These are phyloP conservation scores for Quercus mongolica DNA, from an alignment of 306 rosid species.

Conservation along the genomic window DNA sequence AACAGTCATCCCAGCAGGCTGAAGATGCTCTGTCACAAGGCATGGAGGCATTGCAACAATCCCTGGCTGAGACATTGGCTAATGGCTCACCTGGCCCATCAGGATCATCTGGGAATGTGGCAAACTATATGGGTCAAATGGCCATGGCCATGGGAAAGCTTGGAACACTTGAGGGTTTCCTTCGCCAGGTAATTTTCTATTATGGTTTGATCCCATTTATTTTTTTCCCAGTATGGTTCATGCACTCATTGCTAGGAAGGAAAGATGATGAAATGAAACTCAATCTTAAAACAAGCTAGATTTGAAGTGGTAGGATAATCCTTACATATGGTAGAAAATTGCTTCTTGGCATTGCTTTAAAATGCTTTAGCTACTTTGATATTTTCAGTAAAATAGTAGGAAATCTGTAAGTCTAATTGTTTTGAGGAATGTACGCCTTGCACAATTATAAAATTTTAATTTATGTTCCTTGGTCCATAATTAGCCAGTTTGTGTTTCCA, in stretches of 20 bases:
- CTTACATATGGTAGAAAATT: background rate
- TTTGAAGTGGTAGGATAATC: background rate
- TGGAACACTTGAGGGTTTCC: constrained; percentile 93
- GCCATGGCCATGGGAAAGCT: constrained; percentile 99
- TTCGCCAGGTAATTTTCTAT: constrained; percentile 63
- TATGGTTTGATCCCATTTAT: background rate
- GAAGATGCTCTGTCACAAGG: constrained; percentile 97
- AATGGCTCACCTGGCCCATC: constrained; percentile 70
- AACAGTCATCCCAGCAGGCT: constrained; percentile 93
- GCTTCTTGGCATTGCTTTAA: background rate
- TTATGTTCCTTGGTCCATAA: background rate
- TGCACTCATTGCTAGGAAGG: background rate
- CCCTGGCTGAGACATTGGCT: constrained; percentile 87
- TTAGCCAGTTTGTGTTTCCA: background rate
- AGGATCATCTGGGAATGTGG: constrained; percentile 80
- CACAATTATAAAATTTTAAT: background rate
- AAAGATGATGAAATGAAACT: background rate
- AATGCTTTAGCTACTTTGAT: too few relatives aligned
- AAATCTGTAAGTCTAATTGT: background rate
- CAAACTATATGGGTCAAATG: constrained; percentile 99
- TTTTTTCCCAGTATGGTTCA: background rate
- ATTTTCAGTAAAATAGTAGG: background rate
- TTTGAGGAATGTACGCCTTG: background rate
- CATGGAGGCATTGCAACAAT: constrained; percentile 98
- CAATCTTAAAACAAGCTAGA: background rate